Evolutionary conservation across 441 rosid genomes (phyloP).

Genomic region (Kokia cookei): DNA sequence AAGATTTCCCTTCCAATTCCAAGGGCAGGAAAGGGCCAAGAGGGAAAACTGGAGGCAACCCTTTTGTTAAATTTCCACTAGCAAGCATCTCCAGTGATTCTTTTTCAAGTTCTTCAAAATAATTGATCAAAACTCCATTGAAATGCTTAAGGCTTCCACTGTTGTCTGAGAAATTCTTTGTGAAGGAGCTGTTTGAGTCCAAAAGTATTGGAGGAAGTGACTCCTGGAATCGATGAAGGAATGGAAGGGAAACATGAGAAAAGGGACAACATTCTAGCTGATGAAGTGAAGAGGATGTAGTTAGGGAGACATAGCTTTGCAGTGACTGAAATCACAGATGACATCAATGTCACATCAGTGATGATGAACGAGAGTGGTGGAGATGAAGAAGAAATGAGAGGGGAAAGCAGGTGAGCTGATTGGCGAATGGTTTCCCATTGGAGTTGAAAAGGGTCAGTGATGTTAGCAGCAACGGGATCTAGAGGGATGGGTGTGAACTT

Average conservation of each 20-base stretch:
- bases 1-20: constrained; percentile 5
- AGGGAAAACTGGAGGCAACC: constrained; percentile 11
- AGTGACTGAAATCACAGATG: constrained; percentile 21
- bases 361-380: constrained; percentile 23
- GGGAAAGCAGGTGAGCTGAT: constrained; percentile 22
- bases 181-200: background rate
- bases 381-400: constrained; percentile 18
- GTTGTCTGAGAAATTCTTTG: background rate
- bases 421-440: constrained; percentile 22
- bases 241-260: constrained; percentile 6
- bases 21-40: constrained; percentile 19
- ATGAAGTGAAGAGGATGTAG: constrained; percentile 22
- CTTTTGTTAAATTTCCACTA: background rate
- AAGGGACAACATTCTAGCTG: constrained; percentile 29
- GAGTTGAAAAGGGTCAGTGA: constrained; percentile 24
- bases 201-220: constrained; percentile 3
- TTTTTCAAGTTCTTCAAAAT: constrained; percentile 22
- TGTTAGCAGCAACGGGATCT: constrained; percentile 1
- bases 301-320: constrained; percentile 14
- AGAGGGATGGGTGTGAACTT: constrained; percentile 17
- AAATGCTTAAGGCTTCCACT: background rate
- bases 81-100: constrained; percentile 6
- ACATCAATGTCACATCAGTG: constrained; percentile 17
- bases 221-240: constrained; percentile 11
- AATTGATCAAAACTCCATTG: constrained; percentile 25